Percentiles rank a stretch among this genome's conserved stretches.
These are phyloP conservation scores for Macrophomina tecta DNA, from an alignment of 2,329 filamentous ascomycete genomes.

Conservation along the genomic window DNA sequence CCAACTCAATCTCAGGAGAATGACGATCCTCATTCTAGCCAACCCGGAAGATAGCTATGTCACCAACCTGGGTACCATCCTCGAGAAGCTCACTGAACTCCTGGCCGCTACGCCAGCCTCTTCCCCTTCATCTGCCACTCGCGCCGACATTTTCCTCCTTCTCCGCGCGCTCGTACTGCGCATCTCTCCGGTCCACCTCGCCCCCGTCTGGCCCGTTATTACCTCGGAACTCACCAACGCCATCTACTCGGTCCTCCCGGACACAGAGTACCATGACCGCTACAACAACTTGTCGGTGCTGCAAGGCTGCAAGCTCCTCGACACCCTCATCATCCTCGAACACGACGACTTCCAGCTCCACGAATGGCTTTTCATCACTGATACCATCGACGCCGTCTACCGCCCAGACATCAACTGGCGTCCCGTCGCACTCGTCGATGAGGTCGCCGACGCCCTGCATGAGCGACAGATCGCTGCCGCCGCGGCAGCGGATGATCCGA, in stretches of 20 bases:
- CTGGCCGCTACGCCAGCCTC: constrained; percentile 83
- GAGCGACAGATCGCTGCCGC: constrained; percentile 47
- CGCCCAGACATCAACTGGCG: constrained; percentile 68
- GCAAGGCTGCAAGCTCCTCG: constrained; percentile 92
- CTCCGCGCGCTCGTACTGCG: constrained; percentile 81
- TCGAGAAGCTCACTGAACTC: constrained; percentile 87
- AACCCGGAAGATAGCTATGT: constrained; percentile 80
- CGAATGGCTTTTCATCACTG: constrained; percentile 96
- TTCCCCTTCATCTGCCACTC: constrained; percentile 87
- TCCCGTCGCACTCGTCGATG: constrained; percentile 79
- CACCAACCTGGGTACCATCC: constrained; percentile 71
- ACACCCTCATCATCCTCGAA: constrained; percentile 81
- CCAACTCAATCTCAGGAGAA: constrained; percentile 84
- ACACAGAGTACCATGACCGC: constrained; percentile 67
- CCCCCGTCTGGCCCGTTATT: constrained; percentile 86
- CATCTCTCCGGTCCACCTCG: constrained; percentile 78
- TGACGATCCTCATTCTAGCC: constrained; percentile 79
- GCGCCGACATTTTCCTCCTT: constrained; percentile 89
- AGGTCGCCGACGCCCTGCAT: constrained; percentile 75
- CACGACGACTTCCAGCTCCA: constrained; percentile 98
- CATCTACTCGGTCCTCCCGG: constrained; percentile 73
- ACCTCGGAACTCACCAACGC: constrained; percentile 84
- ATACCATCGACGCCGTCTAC: constrained; percentile 96
- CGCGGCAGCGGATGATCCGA: constrained; percentile 38
- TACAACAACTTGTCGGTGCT: constrained; percentile 80